Percentiles rank a stretch among this genome's conserved stretches.
phyloP scores from a whole-genome alignment of 495 filamentous ascomycete species.

The Neurospora cerealis region DNA sequence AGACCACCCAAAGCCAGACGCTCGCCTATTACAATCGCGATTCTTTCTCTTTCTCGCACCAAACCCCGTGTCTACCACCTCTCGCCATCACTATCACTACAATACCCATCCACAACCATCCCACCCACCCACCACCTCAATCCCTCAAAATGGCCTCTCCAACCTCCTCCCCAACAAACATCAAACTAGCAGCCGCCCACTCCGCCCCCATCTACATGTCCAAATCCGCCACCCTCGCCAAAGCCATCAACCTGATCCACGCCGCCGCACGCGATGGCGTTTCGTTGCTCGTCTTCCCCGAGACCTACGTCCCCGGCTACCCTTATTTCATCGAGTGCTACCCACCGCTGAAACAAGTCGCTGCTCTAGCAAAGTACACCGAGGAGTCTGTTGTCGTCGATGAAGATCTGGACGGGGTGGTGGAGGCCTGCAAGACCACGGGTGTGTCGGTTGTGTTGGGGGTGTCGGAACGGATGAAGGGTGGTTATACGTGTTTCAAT shows the following conservation, averaged over 20 bases:
- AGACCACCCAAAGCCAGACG: not conserved
- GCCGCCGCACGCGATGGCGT: conserved; percentile 17
- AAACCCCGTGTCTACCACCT: not conserved
- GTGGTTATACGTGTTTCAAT: conserved; percentile 33
- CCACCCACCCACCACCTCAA: not conserved
- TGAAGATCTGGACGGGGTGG: conserved; percentile 23
- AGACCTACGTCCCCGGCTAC: conserved; percentile 27
- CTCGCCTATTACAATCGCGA: not conserved
- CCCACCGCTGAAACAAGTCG: conserved; percentile 17
- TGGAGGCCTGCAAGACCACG: conserved; percentile 20
- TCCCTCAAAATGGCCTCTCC: not conserved
- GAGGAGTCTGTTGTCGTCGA: conserved; percentile 25
- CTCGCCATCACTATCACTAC: not conserved
- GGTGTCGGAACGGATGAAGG: conserved; percentile 28
- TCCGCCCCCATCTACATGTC: conserved; percentile 28
- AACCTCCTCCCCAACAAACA: conserved; percentile 11
- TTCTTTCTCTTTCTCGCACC: not conserved
- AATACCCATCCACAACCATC: not conserved
- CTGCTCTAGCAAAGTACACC: conserved; percentile 19
- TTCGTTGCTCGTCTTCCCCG: conserved; percentile 25
- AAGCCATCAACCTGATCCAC: conserved; percentile 19
- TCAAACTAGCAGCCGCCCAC: conserved; percentile 25
- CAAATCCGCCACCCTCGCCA: conserved; percentile 21
- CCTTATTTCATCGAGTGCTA: conserved; percentile 28
- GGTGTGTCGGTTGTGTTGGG: conserved; percentile 26